Base-by-base conservation (phyloP, 345 rosid genomes). In the Arabidopsis arenosa region DNA sequence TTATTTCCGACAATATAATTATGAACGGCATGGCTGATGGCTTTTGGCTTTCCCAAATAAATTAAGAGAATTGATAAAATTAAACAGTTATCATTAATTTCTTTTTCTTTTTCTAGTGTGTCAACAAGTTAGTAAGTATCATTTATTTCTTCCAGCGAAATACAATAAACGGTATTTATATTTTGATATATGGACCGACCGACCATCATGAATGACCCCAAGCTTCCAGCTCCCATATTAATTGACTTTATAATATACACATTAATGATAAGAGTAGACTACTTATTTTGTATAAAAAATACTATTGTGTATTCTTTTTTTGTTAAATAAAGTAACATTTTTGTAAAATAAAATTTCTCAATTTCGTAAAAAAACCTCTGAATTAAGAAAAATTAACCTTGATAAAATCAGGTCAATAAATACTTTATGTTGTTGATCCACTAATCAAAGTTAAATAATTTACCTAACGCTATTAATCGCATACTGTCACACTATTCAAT, bases 91-190 rank as follows among this genome's bases (percentile, higher is more conserved):
- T 43, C 48, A 58, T n/a, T 0, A 41, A 72, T 23, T 59, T 35
- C 30, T 18, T 7, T 5, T 52, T 2, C 0, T 39, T 12, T 26
- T 26, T 32, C 30, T 1, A 13, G 2, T 35, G 14, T 58, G 57
- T 23, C 33, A 55, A 62, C 32, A 1, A 60, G 30, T 32, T 73
- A 28, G 32, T 3, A 28, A 18, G 32, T 28, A 63, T 74, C 72
- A 74, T 74, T 75, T 66, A 66, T 47, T 58, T 66, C 49, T 48
- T 58, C 72, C 72, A 66, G 61, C 73, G 36, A 57, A 75, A 40
- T 10, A 48, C 59, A 41, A 36, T 45, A 23, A 58, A 66, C 9
- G 48, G 8, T 48, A 74, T 44, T 65, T 45, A 74, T 56, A 44
- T 2, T 44, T 65, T 47, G 23, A 57, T 56, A 11, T 45, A 66